Percentiles rank a stretch among this genome's conserved stretches.
phyloP scores from a whole-genome alignment of 768 basidiomycete genomes.

The Podaxis sp. region DNA sequence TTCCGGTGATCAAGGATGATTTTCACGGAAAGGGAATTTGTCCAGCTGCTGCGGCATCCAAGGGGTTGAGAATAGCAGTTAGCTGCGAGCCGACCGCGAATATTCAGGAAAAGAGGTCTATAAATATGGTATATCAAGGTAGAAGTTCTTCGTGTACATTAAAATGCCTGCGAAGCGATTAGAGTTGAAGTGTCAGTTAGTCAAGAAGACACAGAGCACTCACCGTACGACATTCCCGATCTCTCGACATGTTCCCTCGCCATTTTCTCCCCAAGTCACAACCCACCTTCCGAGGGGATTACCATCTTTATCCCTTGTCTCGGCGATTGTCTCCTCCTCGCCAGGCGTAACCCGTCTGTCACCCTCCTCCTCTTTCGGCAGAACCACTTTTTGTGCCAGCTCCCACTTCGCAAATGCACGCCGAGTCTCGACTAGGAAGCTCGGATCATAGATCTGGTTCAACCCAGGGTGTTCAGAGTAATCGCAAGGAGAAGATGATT shows the following conservation, averaged over 20 bases:
- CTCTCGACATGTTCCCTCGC: constrained; percentile 58
- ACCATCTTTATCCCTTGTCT: constrained; percentile 60
- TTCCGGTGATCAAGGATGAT: no score
- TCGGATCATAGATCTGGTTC: constrained; percentile 62
- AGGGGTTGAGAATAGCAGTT: not conserved
- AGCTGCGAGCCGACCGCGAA: not conserved
- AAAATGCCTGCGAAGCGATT: constrained; percentile 32
- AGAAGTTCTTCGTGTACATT: constrained; percentile 49
- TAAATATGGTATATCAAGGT: constrained; percentile 11
- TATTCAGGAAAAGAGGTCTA: not conserved
- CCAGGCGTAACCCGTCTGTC: constrained; percentile 38
- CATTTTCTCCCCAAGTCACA: constrained; percentile 69
- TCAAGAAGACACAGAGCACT: constrained; percentile 23
- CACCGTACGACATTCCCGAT: constrained; percentile 69
- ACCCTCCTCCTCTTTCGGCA: constrained; percentile 34
- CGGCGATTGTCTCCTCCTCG: constrained; percentile 76
- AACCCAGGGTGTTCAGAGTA: not conserved
- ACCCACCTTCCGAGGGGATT: constrained; percentile 73
- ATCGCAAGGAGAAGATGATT: not conserved
- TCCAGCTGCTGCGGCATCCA: not conserved
- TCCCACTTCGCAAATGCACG: constrained; percentile 84
- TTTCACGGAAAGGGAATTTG: not conserved
- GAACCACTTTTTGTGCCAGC: constrained; percentile 52
- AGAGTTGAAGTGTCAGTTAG: not conserved
- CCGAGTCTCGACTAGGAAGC: constrained; percentile 62